Evolutionary conservation across 2,329 filamentous ascomycete species (phyloP).

Genomic region (Aspergillus bombycis): DNA sequence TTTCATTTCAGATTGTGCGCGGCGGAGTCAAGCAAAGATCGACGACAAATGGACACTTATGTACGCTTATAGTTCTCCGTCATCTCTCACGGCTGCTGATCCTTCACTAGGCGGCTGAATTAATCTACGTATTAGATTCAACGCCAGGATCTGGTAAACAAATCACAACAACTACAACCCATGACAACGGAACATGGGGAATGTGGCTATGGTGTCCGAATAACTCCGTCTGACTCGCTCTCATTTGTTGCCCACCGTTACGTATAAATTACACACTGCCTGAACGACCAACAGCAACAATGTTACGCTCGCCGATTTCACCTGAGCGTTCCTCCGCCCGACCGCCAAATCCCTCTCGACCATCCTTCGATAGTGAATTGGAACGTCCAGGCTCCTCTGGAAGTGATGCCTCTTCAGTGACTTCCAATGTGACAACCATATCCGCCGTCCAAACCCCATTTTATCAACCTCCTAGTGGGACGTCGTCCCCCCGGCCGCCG

Average conservation of each 20-base stretch:
- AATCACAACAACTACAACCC: neutral
- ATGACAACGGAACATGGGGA: neutral
- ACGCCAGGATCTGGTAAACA: neutral
- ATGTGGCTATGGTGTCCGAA: neutral
- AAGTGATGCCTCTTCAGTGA: constrained; percentile 50
- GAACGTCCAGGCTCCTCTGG: constrained; percentile 47
- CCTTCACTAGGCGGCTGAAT: constrained; percentile 1
- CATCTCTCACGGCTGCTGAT: neutral
- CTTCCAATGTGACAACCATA: constrained; percentile 49
- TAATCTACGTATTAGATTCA: neutral
- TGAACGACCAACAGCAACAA: constrained; percentile 6
- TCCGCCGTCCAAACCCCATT: constrained; percentile 38
- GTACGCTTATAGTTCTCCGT: constrained; percentile 1
- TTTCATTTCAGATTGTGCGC: constrained; percentile 2
- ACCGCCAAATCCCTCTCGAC: constrained; percentile 22
- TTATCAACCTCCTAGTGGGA: constrained; percentile 1
- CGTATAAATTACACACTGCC: constrained; percentile 7
- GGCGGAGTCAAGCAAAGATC: constrained; percentile 5
- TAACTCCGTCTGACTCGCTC: neutral
- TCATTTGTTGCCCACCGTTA: neutral
- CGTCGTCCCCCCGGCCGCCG: constrained; percentile 29
- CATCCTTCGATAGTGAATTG: constrained; percentile 37
- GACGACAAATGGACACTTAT: neutral
- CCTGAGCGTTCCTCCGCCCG: constrained; percentile 27
- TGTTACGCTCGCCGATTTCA: constrained; percentile 28